Base-by-base conservation (phyloP, 192 early-diverging fungal genomes). In the Gryganskiella cystojenkinii region DNA sequence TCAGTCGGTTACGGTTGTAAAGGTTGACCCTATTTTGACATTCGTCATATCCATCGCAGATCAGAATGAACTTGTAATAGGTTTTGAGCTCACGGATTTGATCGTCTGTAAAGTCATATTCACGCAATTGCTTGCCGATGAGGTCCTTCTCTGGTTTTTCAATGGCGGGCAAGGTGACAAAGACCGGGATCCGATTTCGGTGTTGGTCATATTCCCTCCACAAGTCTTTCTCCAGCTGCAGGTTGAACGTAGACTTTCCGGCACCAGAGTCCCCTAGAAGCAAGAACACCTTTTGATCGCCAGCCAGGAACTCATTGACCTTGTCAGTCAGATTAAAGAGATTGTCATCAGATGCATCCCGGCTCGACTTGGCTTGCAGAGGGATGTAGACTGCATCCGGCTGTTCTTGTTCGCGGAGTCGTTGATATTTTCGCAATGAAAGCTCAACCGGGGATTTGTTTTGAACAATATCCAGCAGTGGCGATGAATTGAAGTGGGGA, bases 21-120 rank as follows among this genome's bases (percentile, higher is more conserved):
- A 56, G 55, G n/a, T 56, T 56, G 34, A 3, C 13, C 34, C 19
- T 31, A 20, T 35, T 30, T 34, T 35, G 55, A 40, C 55, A 35
- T 33, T 56, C 55, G 20, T 56, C 55, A 34, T 56, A 56, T 56
- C 55, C 55, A 22, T 56, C 55, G 55, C 55, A 56, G 9, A 56
- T 56, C 31, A 56, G 31, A 17, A 56, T 34, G 35, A 56, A 56
- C 7, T 22, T 1, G 4, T 34, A 33, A 33, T 56, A 34, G n/a
- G 35, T 17, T 20, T 56, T 56, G 31, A 56, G 31, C n/a, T 56
- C 55, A 3, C 5, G 35, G 55, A 56, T 56, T n/a, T 56, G 55
- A 20, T 13, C 14, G 2, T 37, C 55, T 5, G 19, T 40, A n/a
- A 56, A 56, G 55, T 35, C 35, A 20, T 19, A 17, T 24, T 31